Percentiles rank a stretch among this genome's conserved stretches.
These are phyloP conservation scores for Eucalyptus regnans DNA, from an alignment of 345 rosid species.

Conservation along the genomic window DNA sequence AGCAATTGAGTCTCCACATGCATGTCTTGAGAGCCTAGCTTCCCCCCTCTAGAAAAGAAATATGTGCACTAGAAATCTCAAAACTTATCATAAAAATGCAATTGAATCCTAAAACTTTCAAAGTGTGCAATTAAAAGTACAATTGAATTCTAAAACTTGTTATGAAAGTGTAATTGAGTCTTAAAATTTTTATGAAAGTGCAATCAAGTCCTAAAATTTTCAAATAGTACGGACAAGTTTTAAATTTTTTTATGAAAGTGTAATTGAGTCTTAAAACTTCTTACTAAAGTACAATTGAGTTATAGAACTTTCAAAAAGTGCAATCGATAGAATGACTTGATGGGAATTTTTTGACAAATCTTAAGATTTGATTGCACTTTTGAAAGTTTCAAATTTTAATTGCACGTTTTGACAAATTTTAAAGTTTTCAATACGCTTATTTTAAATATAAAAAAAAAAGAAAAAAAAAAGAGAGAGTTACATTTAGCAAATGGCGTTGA, in stretches of 20 bases:
- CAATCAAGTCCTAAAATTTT: rapidly evolving
- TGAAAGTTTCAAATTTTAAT: rapidly evolving
- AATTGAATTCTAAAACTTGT: rapidly evolving
- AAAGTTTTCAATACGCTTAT: rapidly evolving
- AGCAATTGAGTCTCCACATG: not conserved
- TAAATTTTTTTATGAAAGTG: rapidly evolving
- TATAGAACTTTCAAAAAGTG: rapidly evolving
- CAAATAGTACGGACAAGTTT: rapidly evolving
- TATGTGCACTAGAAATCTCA: too few relatives aligned
- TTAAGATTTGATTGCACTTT: rapidly evolving
- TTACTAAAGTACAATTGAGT: rapidly evolving
- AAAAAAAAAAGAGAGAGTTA: too few relatives aligned
- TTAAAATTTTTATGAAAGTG: rapidly evolving
- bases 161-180: too few relatives aligned
- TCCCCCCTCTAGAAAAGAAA: too few relatives aligned
- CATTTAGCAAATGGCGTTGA: not conserved
- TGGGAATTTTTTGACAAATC: rapidly evolving
- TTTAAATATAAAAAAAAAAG: not conserved
- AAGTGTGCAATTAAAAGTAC: too few relatives aligned
- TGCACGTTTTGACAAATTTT: rapidly evolving
- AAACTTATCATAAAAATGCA: too few relatives aligned
- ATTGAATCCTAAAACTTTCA: rapidly evolving
- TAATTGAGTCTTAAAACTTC: rapidly evolving
- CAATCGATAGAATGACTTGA: too few relatives aligned
- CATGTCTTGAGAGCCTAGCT: not conserved